Evolutionary conservation across 768 basidiomycete genomes (phyloP).

Genomic region (Strobilomyces echinocephalus): DNA sequence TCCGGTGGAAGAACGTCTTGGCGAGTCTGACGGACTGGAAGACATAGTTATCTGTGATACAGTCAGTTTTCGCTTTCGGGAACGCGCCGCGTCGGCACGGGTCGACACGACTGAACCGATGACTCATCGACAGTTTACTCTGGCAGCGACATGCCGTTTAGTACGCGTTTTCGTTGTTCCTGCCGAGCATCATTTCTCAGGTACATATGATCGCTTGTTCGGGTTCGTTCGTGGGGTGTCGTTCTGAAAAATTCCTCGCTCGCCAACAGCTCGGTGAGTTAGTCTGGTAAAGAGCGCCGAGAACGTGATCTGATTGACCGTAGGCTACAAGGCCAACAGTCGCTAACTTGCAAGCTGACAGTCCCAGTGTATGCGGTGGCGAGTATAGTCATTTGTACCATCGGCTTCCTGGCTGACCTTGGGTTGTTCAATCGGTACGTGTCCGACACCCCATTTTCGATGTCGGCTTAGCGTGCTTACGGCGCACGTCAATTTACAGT

Average conservation of each 20-base stretch:
- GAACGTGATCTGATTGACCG: not conserved
- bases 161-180: constrained; percentile 74
- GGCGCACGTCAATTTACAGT: constrained; percentile 7
- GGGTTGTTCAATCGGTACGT: constrained; percentile 63
- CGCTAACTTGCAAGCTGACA: constrained; percentile 71
- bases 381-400: constrained; percentile 57
- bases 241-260: not conserved
- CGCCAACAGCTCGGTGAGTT: constrained; percentile 37
- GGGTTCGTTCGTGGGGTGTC: not conserved
- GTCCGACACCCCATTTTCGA: not conserved
- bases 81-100: not conserved
- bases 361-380: constrained; percentile 75
- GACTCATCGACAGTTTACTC: constrained; percentile 41
- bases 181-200: constrained; percentile 73
- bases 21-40: constrained; percentile 67
- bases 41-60: constrained; percentile 57
- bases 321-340: constrained; percentile 64
- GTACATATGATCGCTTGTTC: constrained; percentile 30
- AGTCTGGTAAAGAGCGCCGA: not conserved
- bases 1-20: constrained; percentile 54
- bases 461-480: not conserved
- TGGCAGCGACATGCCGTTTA: constrained; percentile 60
- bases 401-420: constrained; percentile 64
- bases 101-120: not conserved
- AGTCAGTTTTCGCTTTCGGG: constrained; percentile 5